Percentiles rank a stretch among this genome's conserved stretches.
Conservation (phyloP, 2,329 filamentous ascomycete species). For the Orbilia oligospora region DNA sequence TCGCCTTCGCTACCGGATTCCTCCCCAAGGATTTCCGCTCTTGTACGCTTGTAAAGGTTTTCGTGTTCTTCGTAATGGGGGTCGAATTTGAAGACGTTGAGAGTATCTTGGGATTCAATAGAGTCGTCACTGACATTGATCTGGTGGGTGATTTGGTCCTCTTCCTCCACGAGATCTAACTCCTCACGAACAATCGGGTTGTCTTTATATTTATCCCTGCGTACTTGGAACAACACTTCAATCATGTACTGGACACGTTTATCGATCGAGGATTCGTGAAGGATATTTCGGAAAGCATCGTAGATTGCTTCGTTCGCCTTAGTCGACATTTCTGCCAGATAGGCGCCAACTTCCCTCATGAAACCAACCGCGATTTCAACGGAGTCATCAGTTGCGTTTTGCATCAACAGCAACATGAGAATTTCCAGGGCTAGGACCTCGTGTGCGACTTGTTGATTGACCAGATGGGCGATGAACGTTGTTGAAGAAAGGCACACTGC, state of each 20-base stretch:
- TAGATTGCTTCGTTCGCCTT: conserved; percentile 91
- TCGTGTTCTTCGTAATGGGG: conserved; percentile 91
- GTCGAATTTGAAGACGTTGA: conserved; percentile 98
- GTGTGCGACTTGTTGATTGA: conserved; percentile 95
- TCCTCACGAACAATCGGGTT: conserved; percentile 92
- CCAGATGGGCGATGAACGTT: conserved; percentile 93
- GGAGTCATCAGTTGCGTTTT: conserved; percentile 96
- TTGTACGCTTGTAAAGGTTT: conserved; percentile 87
- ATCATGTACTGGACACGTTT: conserved; percentile 99
- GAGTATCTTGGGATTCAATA: conserved; percentile 84
- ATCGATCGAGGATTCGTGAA: conserved; percentile 97
- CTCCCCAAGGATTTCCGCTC: conserved; percentile 93
- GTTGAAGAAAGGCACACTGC: conserved; percentile 91
- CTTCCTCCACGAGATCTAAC: conserved; percentile 94
- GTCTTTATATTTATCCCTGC: conserved; percentile 97
- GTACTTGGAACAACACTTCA: conserved; percentile 94
- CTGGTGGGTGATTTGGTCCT: conserved; percentile 95
- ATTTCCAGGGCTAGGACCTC: conserved; percentile 96
- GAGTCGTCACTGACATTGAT: conserved; percentile 82
- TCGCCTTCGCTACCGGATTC: conserved; percentile 87
- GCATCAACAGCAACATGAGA: conserved; percentile 82
- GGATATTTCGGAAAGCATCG: conserved; percentile 93
- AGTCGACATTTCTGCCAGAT: conserved; percentile 94
- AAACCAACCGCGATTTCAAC: conserved; percentile 97
- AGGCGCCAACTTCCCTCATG: conserved; percentile 91